Evolutionary conservation across 352 stramenopile genomes (phyloP).

Genomic region (Globisporangium mamillatum): DNA sequence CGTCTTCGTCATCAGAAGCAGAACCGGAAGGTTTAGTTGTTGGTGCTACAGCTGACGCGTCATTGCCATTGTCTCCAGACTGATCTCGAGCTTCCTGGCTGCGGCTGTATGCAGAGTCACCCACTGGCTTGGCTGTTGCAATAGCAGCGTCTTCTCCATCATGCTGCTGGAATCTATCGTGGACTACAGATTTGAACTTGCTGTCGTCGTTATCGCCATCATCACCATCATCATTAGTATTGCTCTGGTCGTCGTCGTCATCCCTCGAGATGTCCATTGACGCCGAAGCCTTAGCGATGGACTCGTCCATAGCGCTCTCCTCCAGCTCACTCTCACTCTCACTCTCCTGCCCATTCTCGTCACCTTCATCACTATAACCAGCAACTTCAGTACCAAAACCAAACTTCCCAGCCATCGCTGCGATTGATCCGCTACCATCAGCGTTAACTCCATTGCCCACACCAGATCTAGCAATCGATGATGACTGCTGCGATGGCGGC

Average conservation of each 20-base stretch:
- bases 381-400: not conserved
- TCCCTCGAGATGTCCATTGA: slow-evolving; percentile 25
- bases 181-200: not conserved
- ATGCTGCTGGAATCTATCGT: not conserved
- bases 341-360: slow-evolving; percentile 11
- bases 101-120: not conserved
- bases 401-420: slow-evolving; percentile 2
- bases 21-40: not conserved
- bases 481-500: not conserved
- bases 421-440: not conserved
- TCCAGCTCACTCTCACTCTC: slow-evolving; percentile 35
- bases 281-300: slow-evolving; percentile 33
- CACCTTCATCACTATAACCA: not conserved
- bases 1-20: slow-evolving; percentile 4
- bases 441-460: not conserved
- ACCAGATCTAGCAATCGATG: not conserved
- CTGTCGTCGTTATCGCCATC: not conserved
- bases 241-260: slow-evolving; percentile 11
- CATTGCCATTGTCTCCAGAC: not conserved
- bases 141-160: not conserved
- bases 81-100: slow-evolving; percentile 1
- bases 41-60: slow-evolving; percentile 1
- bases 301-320: slow-evolving; percentile 40
- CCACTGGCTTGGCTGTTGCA: not conserved
- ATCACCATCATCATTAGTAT: not conserved